Percentiles rank a stretch among this genome's conserved stretches.
Conservation (phyloP, 164 flowering plant species). For the Euptelea pleiosperma region DNA sequence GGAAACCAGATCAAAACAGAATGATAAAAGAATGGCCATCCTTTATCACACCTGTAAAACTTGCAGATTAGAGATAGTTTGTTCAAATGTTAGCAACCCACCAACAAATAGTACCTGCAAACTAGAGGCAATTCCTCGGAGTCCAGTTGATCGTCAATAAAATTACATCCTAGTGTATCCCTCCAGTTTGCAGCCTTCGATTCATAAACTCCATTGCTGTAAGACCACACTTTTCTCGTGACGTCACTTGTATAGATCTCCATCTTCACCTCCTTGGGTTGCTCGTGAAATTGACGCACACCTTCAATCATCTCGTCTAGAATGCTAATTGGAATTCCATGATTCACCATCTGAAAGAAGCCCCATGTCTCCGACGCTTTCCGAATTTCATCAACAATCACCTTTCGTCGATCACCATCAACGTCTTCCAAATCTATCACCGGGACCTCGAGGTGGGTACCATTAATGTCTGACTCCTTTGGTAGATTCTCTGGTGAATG, state of each 20-base stretch:
- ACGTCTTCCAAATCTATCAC: slow-evolving; percentile 9
- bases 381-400: slow-evolving; percentile 11
- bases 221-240: slow-evolving; percentile 1
- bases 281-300: slow-evolving; percentile 14
- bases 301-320: slow-evolving; percentile 19
- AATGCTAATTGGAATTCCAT: slow-evolving; percentile 14
- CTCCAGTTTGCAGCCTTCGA: slow-evolving; percentile 15
- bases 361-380: slow-evolving; percentile 21
- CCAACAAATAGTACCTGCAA: slow-evolving; percentile 23
- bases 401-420: background rate
- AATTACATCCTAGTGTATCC: slow-evolving; percentile 11
- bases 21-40: too few relatives aligned
- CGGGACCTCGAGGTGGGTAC: background rate
- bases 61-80: too few relatives aligned
- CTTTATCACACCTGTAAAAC: too few relatives aligned
- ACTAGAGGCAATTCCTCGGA: slow-evolving; percentile 10
- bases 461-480: background rate
- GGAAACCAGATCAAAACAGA: too few relatives aligned
- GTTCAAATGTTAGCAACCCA: too few relatives aligned
- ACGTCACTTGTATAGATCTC: background rate
- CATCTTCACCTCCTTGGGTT: slow-evolving; percentile 14
- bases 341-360: slow-evolving; percentile 25
- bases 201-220: slow-evolving; percentile 2
- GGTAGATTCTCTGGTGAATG: background rate
- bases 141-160: background rate